Conservation (phyloP, 2,329 filamentous ascomycete species). For the Amylocarpus encephaloides region DNA sequence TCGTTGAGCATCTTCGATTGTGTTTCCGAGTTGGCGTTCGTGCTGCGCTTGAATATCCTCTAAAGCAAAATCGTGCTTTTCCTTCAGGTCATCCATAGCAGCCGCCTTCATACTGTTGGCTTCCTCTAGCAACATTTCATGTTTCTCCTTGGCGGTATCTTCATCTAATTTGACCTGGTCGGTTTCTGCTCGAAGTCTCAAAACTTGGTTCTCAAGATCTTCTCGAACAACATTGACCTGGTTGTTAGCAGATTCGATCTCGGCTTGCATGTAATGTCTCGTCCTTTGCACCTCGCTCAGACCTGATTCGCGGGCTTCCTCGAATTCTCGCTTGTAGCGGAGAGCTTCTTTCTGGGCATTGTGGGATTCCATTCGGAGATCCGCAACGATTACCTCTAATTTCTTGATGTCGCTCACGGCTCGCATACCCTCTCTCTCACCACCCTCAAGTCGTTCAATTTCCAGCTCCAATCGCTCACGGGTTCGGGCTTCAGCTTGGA, state of each 20-base stretch:
- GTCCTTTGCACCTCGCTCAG: constrained; percentile 76
- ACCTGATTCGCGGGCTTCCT: constrained; percentile 74
- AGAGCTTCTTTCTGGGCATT: constrained; percentile 38
- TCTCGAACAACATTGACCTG: constrained; percentile 78
- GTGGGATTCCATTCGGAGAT: constrained; percentile 60
- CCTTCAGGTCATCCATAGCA: constrained; percentile 42
- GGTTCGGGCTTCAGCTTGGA: constrained; percentile 68
- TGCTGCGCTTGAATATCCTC: constrained; percentile 73
- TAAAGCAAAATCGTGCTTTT: constrained; percentile 60
- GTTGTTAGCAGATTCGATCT: constrained; percentile 77
- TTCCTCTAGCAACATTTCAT: constrained; percentile 80
- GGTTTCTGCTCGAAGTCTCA: constrained; percentile 65
- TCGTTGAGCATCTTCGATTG: constrained; percentile 74
- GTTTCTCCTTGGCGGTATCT: constrained; percentile 72
- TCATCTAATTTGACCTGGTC: constrained; percentile 73
- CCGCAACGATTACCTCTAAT: constrained; percentile 47
- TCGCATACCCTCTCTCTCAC: constrained; percentile 59
- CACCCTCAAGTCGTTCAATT: constrained; percentile 57
- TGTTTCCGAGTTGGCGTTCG: constrained; percentile 65
- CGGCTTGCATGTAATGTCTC: constrained; percentile 69
- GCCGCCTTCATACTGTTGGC: constrained; percentile 62
- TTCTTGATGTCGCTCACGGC: constrained; percentile 57
- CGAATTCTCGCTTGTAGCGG: constrained; percentile 71
- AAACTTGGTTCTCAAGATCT: constrained; percentile 74
- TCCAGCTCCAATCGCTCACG: constrained; percentile 61